phyloP scores from a whole-genome alignment of 805 yeast genomes.

The Pichia nakasei region DNA sequence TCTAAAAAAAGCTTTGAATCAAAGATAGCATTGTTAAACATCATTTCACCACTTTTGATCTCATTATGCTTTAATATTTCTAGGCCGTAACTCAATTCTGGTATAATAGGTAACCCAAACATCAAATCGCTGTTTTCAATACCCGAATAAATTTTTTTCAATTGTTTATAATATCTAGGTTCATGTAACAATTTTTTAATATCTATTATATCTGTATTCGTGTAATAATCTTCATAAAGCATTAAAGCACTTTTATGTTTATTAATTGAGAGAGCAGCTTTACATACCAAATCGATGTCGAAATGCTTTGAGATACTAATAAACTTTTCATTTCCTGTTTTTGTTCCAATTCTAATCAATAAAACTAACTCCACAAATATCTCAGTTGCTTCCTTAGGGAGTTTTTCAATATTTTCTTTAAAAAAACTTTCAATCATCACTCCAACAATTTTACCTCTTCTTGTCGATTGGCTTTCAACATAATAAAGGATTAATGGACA shows the following conservation, averaged over 20 bases:
- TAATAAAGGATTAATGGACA: conserved; percentile 23
- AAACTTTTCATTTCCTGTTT: conserved; percentile 21
- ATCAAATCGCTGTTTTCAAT: conserved; percentile 57
- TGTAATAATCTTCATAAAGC: conserved; percentile 37
- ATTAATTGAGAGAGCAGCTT: conserved; percentile 26
- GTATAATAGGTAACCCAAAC: conserved; percentile 54
- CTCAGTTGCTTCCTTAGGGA: conserved; percentile 12
- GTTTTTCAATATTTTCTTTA: conserved; percentile 5
- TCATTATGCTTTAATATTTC: conserved; percentile 29
- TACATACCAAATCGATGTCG: conserved; percentile 23
- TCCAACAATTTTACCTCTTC: conserved; percentile 13
- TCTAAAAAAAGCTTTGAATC: conserved; percentile 32
- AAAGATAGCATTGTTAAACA: conserved; percentile 47
- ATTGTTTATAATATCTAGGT: conserved; percentile 8
- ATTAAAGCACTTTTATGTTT: conserved; percentile 36
- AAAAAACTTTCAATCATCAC: conserved; percentile 20
- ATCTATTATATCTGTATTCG: conserved; percentile 7
- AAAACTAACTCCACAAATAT: conserved; percentile 26
- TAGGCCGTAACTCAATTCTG: conserved; percentile 45
- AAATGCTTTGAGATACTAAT: conserved; percentile 23
- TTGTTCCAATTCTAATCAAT: conserved; percentile 34
- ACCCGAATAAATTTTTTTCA: conserved; percentile 35
- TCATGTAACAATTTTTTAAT: background rate
- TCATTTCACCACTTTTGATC: conserved; percentile 25
- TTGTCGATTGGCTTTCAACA: conserved; percentile 13